phyloP scores from a whole-genome alignment of 2,329 filamentous ascomycete species.

The Teratosphaeria gauchensis region DNA sequence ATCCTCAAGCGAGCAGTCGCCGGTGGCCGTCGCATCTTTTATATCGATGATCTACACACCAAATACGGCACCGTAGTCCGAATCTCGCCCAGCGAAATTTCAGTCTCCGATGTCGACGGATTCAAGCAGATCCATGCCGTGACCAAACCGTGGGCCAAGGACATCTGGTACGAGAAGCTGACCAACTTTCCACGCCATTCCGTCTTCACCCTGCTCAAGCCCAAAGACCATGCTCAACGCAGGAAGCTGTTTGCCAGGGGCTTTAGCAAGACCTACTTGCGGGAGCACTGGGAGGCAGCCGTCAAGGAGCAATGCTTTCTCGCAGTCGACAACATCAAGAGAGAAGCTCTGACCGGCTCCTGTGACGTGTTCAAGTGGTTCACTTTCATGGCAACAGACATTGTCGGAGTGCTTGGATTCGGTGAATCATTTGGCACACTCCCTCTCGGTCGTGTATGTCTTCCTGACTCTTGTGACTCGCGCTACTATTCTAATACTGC shows the following conservation, averaged over 20 bases:
- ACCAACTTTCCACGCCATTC: conserved; percentile 13
- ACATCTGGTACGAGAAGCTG: conserved; percentile 19
- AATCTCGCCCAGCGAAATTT: conserved; percentile 20
- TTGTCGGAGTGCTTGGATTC: conserved; percentile 30
- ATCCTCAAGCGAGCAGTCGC: conserved; percentile 29
- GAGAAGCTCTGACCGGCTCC: conserved; percentile 16
- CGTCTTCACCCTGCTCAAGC: conserved; percentile 31
- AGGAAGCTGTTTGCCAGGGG: conserved; percentile 28
- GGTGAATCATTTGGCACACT: conserved; percentile 32
- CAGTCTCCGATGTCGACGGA: conserved; percentile 17
- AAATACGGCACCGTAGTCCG: conserved; percentile 23
- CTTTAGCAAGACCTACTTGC: conserved; percentile 28
- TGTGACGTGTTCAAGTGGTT: conserved; percentile 34
- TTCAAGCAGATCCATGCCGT: conserved; percentile 25
- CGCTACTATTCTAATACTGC: background rate
- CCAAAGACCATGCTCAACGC: conserved; percentile 25
- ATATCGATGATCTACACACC: conserved; percentile 30
- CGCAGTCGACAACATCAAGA: conserved; percentile 24
- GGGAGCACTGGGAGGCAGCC: conserved; percentile 27
- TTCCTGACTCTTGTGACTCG: background rate
- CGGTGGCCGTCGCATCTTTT: conserved; percentile 29
- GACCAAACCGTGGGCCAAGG: conserved; percentile 18
- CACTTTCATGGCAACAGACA: conserved; percentile 33
- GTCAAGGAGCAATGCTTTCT: conserved; percentile 24
- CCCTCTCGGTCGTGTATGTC: conserved; percentile 18